A percentile compares a stretch with the other conserved stretches of the same genome.
Evolutionary conservation across 2,329 filamentous ascomycete genomes (phyloP).

Genomic region (Periglandula ipomoeae): DNA sequence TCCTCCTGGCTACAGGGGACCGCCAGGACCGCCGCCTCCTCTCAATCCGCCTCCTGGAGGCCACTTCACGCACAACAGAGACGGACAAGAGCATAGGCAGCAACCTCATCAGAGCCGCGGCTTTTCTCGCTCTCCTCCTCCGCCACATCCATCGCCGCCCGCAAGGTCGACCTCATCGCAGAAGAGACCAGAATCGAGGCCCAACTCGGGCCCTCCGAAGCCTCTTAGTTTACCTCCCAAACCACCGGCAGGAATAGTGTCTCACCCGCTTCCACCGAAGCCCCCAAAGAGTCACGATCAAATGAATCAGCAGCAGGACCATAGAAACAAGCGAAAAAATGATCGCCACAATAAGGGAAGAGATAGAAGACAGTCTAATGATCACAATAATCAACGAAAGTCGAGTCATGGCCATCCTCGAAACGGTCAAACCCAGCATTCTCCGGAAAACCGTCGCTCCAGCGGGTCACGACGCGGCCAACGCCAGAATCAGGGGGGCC

Average conservation of each 20-base stretch:
- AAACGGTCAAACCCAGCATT: neutral
- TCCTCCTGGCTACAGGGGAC: slow-evolving; percentile 9
- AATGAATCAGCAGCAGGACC: slow-evolving; percentile 18
- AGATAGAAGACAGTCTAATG: slow-evolving; percentile 13
- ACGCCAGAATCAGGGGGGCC: slow-evolving; percentile 2
- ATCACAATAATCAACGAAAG: slow-evolving; percentile 1
- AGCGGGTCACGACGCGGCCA: slow-evolving; percentile 2
- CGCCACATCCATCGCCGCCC: neutral
- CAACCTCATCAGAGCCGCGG: slow-evolving; percentile 5
- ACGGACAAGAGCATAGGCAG: slow-evolving; percentile 4
- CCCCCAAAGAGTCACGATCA: slow-evolving; percentile 21
- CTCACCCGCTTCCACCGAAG: slow-evolving; percentile 22
- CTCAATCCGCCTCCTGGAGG: slow-evolving; percentile 6
- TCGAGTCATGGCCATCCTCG: neutral
- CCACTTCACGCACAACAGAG: slow-evolving; percentile 1
- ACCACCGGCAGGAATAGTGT: slow-evolving; percentile 7
- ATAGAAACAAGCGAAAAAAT: slow-evolving; percentile 21
- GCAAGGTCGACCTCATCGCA: neutral
- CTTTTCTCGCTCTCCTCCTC: slow-evolving; percentile 6
- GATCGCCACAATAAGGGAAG: slow-evolving; percentile 23
- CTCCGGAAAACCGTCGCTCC: slow-evolving; percentile 3
- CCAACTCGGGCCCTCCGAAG: slow-evolving; percentile 2
- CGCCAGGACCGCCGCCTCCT: slow-evolving; percentile 6
- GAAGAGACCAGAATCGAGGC: neutral
- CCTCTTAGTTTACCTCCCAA: slow-evolving; percentile 7